Conservation (phyloP, 2,329 filamentous ascomycete genomes). For the Emergomyces pasteurianus region DNA sequence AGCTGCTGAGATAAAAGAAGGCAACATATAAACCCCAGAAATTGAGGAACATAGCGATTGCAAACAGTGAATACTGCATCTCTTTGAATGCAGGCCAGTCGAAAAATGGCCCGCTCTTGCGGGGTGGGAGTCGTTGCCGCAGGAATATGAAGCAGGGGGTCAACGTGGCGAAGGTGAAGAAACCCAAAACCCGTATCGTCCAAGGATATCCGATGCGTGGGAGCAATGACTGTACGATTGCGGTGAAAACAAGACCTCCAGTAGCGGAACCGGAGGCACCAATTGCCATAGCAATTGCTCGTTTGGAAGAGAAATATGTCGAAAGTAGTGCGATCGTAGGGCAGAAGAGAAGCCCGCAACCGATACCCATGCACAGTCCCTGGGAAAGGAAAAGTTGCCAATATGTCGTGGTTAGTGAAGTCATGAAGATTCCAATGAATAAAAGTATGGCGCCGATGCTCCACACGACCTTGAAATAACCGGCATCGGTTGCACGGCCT, state of each 20-base stretch:
- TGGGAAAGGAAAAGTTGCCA: slow-evolving; percentile 42
- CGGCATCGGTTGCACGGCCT: slow-evolving; percentile 41
- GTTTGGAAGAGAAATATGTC: slow-evolving; percentile 51
- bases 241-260: slow-evolving; percentile 53
- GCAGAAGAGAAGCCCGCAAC: slow-evolving; percentile 43
- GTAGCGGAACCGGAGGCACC: slow-evolving; percentile 48
- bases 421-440: slow-evolving; percentile 41
- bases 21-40: slow-evolving; percentile 45
- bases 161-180: slow-evolving; percentile 43
- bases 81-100: slow-evolving; percentile 43
- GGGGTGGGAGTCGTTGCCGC: slow-evolving; percentile 38
- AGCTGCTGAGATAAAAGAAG: slow-evolving; percentile 38
- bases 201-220: slow-evolving; percentile 51
- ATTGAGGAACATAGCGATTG: slow-evolving; percentile 32
- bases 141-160: slow-evolving; percentile 33
- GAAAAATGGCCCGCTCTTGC: slow-evolving; percentile 39
- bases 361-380: slow-evolving; percentile 46
- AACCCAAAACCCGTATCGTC: slow-evolving; percentile 51
- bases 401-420: slow-evolving; percentile 35
- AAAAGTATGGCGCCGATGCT: slow-evolving; percentile 33
- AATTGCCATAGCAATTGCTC: slow-evolving; percentile 48
- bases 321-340: slow-evolving; percentile 43
- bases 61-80: slow-evolving; percentile 33
- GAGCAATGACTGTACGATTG: slow-evolving; percentile 44
- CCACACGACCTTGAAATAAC: slow-evolving; percentile 37